phyloP scores from a whole-genome alignment of 2,329 filamentous ascomycete species.

The Trichoderma oligosporum region DNA sequence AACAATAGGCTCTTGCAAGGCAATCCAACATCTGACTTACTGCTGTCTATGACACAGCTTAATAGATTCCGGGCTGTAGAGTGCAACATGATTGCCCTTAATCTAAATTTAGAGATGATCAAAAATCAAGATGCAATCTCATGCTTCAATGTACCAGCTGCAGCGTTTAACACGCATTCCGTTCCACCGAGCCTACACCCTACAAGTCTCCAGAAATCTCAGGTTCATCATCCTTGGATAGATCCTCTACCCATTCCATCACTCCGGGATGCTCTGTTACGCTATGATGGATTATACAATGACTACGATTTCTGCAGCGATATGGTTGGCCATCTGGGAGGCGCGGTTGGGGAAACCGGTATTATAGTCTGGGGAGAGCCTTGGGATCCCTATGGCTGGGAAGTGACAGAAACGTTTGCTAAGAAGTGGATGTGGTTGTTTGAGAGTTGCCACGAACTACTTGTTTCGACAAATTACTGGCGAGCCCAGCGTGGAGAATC shows the following conservation, averaged over 20 bases:
- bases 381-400: conserved; percentile 44
- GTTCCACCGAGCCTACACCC: neutral
- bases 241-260: neutral
- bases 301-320: neutral
- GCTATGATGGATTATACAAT: neutral
- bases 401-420: conserved; percentile 43
- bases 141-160: neutral
- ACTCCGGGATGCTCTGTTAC: neutral
- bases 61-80: neutral
- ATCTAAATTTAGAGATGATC: neutral
- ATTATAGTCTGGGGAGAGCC: conserved; percentile 49
- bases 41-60: neutral
- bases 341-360: neutral
- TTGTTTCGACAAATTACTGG: too few species aligned
- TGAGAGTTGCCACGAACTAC: too few species aligned
- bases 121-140: conserved; percentile 7
- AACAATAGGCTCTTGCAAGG: too few species aligned
- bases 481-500: too few species aligned
- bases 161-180: neutral
- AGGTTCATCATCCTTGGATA: neutral
- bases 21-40: neutral
- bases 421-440: conserved; percentile 44
- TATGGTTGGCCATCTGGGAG: neutral
- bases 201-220: neutral
- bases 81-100: conserved; percentile 3